These are phyloP conservation scores for Verticillium zaregamsianum DNA, from an alignment of 2,329 filamentous ascomycete species.

Conservation along the genomic window DNA sequence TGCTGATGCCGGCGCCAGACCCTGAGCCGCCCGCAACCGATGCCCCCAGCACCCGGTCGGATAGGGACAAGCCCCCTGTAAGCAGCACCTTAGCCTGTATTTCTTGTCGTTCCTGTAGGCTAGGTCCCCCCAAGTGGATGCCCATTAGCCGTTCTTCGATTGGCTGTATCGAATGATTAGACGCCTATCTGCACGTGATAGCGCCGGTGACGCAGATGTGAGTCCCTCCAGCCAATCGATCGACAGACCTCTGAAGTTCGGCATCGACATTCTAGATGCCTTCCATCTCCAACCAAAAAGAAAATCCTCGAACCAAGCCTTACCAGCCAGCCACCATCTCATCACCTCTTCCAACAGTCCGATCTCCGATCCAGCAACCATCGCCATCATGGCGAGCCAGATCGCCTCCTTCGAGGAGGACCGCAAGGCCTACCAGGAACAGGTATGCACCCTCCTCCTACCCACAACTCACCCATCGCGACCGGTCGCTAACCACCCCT, in stretches of 20 bases:
- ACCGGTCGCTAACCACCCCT: slow-evolving; percentile 6
- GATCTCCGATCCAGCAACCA: neutral
- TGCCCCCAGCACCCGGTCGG: neutral
- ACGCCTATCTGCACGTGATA: neutral
- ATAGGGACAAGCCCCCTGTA: neutral
- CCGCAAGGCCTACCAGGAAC: slow-evolving; percentile 51
- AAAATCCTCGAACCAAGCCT: neutral
- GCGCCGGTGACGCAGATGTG: neutral
- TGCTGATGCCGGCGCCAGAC: neutral
- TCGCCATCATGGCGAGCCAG: slow-evolving; percentile 18
- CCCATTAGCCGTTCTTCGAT: neutral
- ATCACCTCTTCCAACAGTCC: neutral
- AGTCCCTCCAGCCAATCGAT: neutral
- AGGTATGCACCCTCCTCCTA: slow-evolving; percentile 33
- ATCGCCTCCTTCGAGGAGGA: slow-evolving; percentile 46
- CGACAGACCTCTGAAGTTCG: neutral
- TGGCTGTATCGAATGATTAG: neutral
- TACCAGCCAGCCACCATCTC: neutral
- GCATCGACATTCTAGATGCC: neutral
- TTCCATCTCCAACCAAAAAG: neutral
- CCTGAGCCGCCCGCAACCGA: neutral
- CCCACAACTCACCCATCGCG: slow-evolving; percentile 7
- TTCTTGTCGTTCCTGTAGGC: neutral
- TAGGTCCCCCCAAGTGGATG: neutral
- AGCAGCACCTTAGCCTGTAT: neutral